Base-by-base conservation (phyloP, 2,329 filamentous ascomycete genomes). In the Polytolypa hystricis region DNA sequence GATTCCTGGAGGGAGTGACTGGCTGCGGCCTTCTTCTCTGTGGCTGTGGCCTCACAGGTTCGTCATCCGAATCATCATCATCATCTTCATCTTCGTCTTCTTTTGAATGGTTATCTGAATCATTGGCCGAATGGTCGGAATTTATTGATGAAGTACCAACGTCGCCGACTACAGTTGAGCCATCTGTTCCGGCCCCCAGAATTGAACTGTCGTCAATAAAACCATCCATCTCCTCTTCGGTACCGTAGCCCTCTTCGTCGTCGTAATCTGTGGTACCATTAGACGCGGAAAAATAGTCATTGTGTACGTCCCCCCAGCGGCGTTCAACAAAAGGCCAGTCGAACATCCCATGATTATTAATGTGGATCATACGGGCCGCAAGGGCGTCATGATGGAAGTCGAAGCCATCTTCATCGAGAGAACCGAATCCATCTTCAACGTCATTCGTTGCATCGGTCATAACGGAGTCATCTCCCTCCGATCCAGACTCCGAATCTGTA, bases 401-500 rank as follows among this genome's bases (percentile, higher is more conserved):
- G 18, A 42, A 27, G 14, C 17, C 29, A 39, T 36, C 35, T 12
- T 56, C 50, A 12, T 50, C 51, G 27, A 52, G 42, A 9, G 54
- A 54, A 21, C 46, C 53, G 38, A 55, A 54, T 2, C 50, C 56
- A 27, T 49, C 55, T 17, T 58, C 55, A 29, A 49, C 37, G 10
- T 47, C 51, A 20, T 52, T 48, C 38, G 42, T 58, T 52, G 45
- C 64, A 53, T 58, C 67, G 43, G 50, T 70, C 64, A 44, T 63
- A 17, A 37, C 28, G 6, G 34, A 37, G n/a, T 11, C 3, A 12
- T 39, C 37, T 3, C 23, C 21, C 5, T 43, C 35, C 3, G 35
- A 41, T 12, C 47, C 67, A 48, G 51, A 50, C 11, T 66, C 64
- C 42, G 64, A 61, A 37, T 65, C 65, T 39, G 60, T 69, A 47